Evolutionary conservation across 352 stramenopile genomes (phyloP), one percentile per base, ranked within the genome.

Genomic region (Pythium angustatum): DNA sequence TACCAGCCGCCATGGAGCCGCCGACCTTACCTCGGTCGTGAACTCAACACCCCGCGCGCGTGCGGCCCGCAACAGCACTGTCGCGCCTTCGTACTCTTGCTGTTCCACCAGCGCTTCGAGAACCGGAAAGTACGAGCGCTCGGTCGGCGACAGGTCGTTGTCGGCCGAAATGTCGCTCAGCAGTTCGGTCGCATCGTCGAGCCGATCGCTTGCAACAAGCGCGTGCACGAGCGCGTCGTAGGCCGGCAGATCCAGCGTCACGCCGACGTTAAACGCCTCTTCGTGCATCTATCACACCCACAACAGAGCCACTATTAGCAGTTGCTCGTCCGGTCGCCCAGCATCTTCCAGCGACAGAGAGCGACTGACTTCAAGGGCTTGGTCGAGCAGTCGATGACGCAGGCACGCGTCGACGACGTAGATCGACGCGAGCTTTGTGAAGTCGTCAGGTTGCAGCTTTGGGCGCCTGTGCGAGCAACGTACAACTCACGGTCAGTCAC

Each of bases 321-420:
- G 2, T 44, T 41, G 53, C 47, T 17, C 7, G 38, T n/a, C n/a
- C n/a, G n/a, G n/a, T n/a, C n/a, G n/a, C n/a, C n/a, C n/a, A n/a
- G n/a, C n/a, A n/a, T 14, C 8, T 47, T 50, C n/a, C 62, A 22
- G 12, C 19, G 5, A 44, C 8, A 54, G 11, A 15, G 21, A 26
- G n/a, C 67, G 7, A 50, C 58, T 19, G 41, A 75, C 68, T 19
- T 76, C 69, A 7, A 77, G 26, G 0, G 70, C 70, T 4, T 62
- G 28, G 44, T 72, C 44, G n/a, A 75, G 53, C 22, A 70, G 64
- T 1, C 62, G 33, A 36, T 77, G 64, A 27, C 70, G 70, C 36
- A 75, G 69, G 66, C 70, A 77, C n/a, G 66, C 70, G 58, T 77
- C 70, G 2, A 70, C 68, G n/a, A 77, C 65, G 54, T 72, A 74